Evolutionary conservation across 106 monocot species (phyloP).

Genomic region (Amphibolis antarctica): DNA sequence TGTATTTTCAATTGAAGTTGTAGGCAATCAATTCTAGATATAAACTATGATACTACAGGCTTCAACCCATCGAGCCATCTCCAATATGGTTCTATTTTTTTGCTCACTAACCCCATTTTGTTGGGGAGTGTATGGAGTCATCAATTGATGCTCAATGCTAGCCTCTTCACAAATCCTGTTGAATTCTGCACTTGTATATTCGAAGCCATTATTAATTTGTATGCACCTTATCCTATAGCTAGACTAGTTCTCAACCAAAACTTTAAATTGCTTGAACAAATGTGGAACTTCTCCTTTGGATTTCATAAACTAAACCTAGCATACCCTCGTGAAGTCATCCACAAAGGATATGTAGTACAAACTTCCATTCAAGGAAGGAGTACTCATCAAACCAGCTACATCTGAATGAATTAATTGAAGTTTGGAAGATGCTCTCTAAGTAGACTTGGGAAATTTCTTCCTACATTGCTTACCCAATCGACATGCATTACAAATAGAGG

Average conservation of each 20-base stretch:
- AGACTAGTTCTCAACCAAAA: background rate
- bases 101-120: background rate
- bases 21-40: background rate
- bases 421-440: background rate
- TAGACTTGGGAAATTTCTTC: background rate
- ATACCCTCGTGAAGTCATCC: background rate
- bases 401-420: background rate
- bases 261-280: background rate
- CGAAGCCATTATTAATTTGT: background rate
- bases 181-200: background rate
- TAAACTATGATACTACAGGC: background rate
- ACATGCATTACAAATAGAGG: background rate
- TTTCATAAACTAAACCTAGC: background rate
- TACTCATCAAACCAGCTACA: background rate
- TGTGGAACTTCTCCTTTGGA: background rate
- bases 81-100: too few species aligned
- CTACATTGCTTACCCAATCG: background rate
- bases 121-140: background rate
- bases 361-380: background rate
- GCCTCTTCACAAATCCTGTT: background rate
- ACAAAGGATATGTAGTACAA: background rate
- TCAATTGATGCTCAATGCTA: background rate
- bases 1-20: background rate
- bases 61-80: background rate
- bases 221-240: background rate